Conservation (phyloP, 345 rosid species). For the Populus tremula region DNA sequence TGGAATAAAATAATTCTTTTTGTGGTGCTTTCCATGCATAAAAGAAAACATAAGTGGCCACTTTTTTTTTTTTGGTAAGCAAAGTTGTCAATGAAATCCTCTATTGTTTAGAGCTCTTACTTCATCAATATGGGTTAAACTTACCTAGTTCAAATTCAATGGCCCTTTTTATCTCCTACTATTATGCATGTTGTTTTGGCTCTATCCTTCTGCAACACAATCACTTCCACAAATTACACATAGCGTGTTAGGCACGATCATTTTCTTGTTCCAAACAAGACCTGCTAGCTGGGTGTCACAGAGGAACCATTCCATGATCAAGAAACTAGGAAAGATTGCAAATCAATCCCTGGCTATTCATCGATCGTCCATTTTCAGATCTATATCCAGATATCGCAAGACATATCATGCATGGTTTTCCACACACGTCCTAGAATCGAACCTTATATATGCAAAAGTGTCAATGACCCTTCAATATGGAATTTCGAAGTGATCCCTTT, state of each 20-base stretch:
- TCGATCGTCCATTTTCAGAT: not conserved
- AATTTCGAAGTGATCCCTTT: not conserved
- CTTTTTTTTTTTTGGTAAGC: not conserved
- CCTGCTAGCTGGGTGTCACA: too few species aligned
- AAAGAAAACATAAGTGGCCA: too few species aligned
- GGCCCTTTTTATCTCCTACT: not conserved
- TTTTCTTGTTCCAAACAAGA: too few species aligned
- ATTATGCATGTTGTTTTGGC: too few species aligned
- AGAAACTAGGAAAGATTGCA: too few species aligned
- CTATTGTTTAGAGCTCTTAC: too few species aligned
- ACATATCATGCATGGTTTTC: not conserved
- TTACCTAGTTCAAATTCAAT: too few species aligned
- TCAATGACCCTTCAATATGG: not conserved
- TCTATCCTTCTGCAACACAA: not conserved
- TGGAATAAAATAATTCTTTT: not conserved
- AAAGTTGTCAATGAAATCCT: not conserved
- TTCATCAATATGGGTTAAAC: not conserved
- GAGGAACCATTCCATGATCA: not conserved
- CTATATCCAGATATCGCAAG: not conserved
- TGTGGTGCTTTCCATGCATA: not conserved
- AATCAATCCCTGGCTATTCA: not conserved
- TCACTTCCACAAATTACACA: not conserved
- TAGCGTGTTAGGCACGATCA: too few species aligned
- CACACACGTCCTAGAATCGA: not conserved
- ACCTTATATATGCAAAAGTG: not conserved